Evolutionary conservation across 805 yeast genomes (phyloP).

Genomic region (Metschnikowia hibisci): DNA sequence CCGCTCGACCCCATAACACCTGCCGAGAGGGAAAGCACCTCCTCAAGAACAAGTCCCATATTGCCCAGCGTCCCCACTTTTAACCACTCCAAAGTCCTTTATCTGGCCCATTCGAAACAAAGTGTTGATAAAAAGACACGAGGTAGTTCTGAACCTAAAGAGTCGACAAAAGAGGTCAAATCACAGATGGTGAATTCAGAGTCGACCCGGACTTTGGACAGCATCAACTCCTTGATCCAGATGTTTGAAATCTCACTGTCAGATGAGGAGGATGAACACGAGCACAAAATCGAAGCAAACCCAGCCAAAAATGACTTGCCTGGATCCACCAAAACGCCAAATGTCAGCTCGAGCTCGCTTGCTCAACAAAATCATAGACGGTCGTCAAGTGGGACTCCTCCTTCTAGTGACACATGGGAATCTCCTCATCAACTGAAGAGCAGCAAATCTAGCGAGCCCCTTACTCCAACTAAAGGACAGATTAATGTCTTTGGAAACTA

Average conservation of each 20-base stretch:
- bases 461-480: slow-evolving; percentile 9
- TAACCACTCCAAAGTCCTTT: slow-evolving; percentile 11
- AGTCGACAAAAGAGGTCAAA: neutral
- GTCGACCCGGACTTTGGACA: slow-evolving; percentile 3
- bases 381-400: neutral
- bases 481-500: neutral
- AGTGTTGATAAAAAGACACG: neutral
- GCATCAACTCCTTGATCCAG: slow-evolving; percentile 11
- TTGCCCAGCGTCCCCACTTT: slow-evolving; percentile 1
- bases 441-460: slow-evolving; percentile 9
- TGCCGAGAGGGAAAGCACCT: neutral
- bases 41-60: neutral
- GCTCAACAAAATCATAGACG: neutral
- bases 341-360: neutral
- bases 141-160: neutral
- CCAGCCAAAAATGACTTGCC: neutral
- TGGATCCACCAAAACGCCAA: neutral
- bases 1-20: slow-evolving; percentile 3
- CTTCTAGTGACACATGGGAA: slow-evolving; percentile 5
- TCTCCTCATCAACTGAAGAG: slow-evolving; percentile 2
- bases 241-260: slow-evolving; percentile 11
- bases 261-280: slow-evolving; percentile 8
- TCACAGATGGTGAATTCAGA: slow-evolving; percentile 3
- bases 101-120: slow-evolving; percentile 15
- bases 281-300: neutral